Base-by-base conservation (phyloP, 2,329 filamentous ascomycete genomes). In the Hysterium pulicare region DNA sequence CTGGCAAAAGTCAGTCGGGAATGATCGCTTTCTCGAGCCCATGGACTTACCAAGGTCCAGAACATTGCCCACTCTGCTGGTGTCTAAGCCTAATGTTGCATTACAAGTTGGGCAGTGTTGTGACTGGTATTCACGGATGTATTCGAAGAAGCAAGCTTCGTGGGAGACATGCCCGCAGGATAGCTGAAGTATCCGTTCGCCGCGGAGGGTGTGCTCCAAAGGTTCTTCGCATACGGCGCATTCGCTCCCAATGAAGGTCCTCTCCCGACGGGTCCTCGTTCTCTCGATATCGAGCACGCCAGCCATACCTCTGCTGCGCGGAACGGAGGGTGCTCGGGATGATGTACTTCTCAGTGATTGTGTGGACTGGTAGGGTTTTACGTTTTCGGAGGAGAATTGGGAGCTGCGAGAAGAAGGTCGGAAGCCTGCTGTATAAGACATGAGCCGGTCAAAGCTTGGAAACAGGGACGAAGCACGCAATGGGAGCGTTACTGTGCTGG, bases 141-240 rank as follows among this genome's bases (percentile, higher is more conserved):
- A 96, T 69, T 98, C 93, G 71, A 97, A 97, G 65, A 98, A 97
- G 70, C 93, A 98, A 26, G 91, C 93, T 68, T 97, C 93, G 65
- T 98, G 93, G 9, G 91, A 90, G 46, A 98, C 91, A 69, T 98
- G 93, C n/a, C 84, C 81, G 69, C 93, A 98, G 5, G 90, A 94
- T 59, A 98, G 93, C 65, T 97, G 93, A 41, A 98, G 75, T 48
- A 98, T 90, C 53, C 90, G 83, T 72, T 98, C 93, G 46, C 93
- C 93, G 38, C 87, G 86, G 35, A 98, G 77, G 3, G 90, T 98
- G 67, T 97, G 91, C 69, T 97, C 93, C 48, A 98, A 73, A 3
- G 90, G 90, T 71, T 98, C 93, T 66, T 98, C 93, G 64, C 93
- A 98, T 13, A 96, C 90, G 38, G 90, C 87, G 70, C 93, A 98